phyloP scores from a whole-genome alignment of 352 stramenopile genomes.

The Saprolegnia diclina region DNA sequence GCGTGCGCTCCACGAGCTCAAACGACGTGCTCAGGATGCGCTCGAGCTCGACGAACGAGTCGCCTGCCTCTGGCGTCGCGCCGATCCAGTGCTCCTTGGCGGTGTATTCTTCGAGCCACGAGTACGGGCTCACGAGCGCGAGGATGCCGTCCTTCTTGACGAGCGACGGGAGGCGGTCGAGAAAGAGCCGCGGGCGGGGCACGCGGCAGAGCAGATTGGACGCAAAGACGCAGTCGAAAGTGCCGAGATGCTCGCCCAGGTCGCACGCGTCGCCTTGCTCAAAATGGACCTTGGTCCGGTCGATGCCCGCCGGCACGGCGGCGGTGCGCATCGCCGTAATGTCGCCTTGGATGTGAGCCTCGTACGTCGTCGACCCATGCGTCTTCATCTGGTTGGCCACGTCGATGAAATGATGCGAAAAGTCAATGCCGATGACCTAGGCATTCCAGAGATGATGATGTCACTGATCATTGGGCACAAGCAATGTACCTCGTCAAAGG shows the following conservation, averaged over 20 bases:
- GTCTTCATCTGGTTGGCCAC: slow-evolving; percentile 84
- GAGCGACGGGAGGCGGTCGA: slow-evolving; percentile 79
- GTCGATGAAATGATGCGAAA: slow-evolving; percentile 86
- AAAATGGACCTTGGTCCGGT: slow-evolving; percentile 79
- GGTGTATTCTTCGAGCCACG: slow-evolving; percentile 96
- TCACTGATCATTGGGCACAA: neutral
- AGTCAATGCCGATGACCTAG: slow-evolving; percentile 90
- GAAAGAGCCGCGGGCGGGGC: slow-evolving; percentile 86
- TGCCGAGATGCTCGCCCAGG: slow-evolving; percentile 62
- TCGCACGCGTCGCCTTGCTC: slow-evolving; percentile 91
- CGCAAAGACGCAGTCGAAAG: slow-evolving; percentile 93
- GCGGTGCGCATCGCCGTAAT: slow-evolving; percentile 53
- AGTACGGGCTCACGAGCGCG: slow-evolving; percentile 95
- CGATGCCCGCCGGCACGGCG: slow-evolving; percentile 54
- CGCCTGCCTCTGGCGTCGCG: slow-evolving; percentile 39
- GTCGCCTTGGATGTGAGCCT: slow-evolving; percentile 86
- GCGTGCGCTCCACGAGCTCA: slow-evolving; percentile 64
- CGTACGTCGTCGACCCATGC: slow-evolving; percentile 71
- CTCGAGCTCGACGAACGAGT: slow-evolving; percentile 66
- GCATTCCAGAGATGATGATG: neutral
- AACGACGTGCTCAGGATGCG: slow-evolving; percentile 57
- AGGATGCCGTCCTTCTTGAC: slow-evolving; percentile 89
- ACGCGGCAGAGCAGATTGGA: slow-evolving; percentile 95
- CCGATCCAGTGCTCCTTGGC: slow-evolving; percentile 85
- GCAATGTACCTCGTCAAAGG: slow-evolving; percentile 79